A percentile compares a stretch with the other conserved stretches of the same genome.
These are phyloP conservation scores for Ogataea pignaliae DNA, from an alignment of 805 yeast species.

Conservation along the genomic window DNA sequence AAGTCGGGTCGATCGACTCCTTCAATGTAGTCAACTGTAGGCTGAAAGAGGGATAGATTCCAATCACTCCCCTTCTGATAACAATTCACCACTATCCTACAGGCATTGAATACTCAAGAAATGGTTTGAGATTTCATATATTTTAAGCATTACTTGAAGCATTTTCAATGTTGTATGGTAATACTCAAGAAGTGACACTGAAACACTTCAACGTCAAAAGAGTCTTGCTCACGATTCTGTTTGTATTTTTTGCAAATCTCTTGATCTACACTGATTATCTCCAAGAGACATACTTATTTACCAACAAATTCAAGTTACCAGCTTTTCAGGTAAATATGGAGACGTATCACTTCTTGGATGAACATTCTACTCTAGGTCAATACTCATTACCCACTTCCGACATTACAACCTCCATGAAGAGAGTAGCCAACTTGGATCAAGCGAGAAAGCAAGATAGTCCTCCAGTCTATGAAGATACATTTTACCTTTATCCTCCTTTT, in stretches of 20 bases:
- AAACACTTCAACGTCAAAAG: slow-evolving; percentile 7
- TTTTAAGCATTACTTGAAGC: too few relatives aligned
- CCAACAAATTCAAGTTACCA: slow-evolving; percentile 19
- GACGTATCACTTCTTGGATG: slow-evolving; percentile 18
- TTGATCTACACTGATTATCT: slow-evolving; percentile 25
- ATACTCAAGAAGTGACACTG: too few relatives aligned
- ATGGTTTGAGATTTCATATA: too few relatives aligned
- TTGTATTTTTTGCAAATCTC: slow-evolving; percentile 19
- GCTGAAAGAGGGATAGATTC: too few relatives aligned
- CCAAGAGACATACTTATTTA: slow-evolving; percentile 25
- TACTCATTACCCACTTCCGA: too few relatives aligned
- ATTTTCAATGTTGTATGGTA: too few relatives aligned
- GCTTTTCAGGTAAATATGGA: slow-evolving; percentile 20
- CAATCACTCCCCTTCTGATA: too few relatives aligned
- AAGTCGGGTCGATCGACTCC: too few relatives aligned
- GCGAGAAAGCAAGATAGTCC: slow-evolving; percentile 10
- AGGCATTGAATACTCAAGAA: too few relatives aligned
- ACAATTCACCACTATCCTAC: too few relatives aligned
- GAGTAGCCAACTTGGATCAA: not conserved
- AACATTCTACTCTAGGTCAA: slow-evolving; percentile 2
- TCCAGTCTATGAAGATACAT: slow-evolving; percentile 7
- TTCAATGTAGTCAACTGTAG: too few relatives aligned
- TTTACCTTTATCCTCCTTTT: slow-evolving; percentile 22
- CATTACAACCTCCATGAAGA: too few relatives aligned
- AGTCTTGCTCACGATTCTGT: slow-evolving; percentile 15